Evolutionary conservation across 2,329 filamentous ascomycete species (phyloP).

Genomic region (Alternaria sp.): DNA sequence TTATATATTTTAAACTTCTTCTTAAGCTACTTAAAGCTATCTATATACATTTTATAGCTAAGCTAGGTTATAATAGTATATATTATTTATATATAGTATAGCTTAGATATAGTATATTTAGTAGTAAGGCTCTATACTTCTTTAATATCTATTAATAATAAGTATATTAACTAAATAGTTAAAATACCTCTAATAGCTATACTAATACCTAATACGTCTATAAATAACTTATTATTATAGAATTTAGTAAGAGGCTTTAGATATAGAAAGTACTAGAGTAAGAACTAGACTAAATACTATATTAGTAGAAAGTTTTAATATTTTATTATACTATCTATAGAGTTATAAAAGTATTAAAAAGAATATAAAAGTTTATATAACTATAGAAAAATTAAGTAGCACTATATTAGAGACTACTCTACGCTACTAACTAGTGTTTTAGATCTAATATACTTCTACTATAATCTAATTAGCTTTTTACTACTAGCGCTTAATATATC

Average conservation of each 20-base stretch:
- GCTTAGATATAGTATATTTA: slow-evolving; percentile 4
- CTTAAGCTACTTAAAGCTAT: background rate
- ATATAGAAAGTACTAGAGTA: background rate
- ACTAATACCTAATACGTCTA: background rate
- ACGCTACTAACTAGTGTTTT: background rate
- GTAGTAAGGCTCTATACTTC: background rate
- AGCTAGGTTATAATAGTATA: slow-evolving; percentile 1
- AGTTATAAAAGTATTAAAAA: background rate
- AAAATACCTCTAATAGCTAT: background rate
- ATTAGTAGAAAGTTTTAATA: background rate
- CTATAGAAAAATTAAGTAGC: background rate
- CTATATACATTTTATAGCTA: slow-evolving; percentile 3
- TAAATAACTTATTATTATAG: background rate
- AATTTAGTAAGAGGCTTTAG: background rate
- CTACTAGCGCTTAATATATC: background rate
- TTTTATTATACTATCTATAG: background rate
- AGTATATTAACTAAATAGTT: background rate
- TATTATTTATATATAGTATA: slow-evolving; percentile 1
- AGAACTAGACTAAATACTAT: slow-evolving; percentile 3
- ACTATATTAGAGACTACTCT: background rate
- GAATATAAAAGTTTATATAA: background rate
- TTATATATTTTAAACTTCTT: background rate
- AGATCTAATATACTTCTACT: background rate
- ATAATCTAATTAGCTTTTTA: background rate
- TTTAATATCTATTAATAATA: background rate